A percentile compares a stretch with the other conserved stretches of the same genome.
These are phyloP conservation scores for Mortierella alpina DNA, from an alignment of 192 early-diverging fungal genomes.

Conservation along the genomic window DNA sequence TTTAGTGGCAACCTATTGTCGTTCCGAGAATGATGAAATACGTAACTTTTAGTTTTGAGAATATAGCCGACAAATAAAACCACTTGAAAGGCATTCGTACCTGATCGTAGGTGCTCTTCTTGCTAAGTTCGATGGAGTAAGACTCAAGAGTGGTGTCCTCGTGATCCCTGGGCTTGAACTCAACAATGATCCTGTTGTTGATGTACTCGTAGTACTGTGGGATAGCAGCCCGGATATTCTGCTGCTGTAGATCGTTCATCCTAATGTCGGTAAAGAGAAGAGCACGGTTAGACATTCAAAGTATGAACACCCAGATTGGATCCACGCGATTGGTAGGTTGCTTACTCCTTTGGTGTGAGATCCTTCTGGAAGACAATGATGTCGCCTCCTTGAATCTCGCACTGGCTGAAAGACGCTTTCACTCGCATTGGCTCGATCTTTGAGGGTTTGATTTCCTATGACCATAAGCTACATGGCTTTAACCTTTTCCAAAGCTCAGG, in stretches of 20 bases:
- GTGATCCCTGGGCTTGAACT: slow-evolving; percentile 72
- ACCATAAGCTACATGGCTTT: background rate
- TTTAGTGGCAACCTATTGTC: no score
- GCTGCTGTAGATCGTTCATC: slow-evolving; percentile 47
- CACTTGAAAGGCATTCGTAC: no score
- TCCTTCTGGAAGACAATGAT: slow-evolving; percentile 87
- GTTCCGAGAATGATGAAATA: no score
- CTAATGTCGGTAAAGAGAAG: no score
- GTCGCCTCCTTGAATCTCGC: slow-evolving; percentile 95
- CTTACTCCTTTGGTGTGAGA: slow-evolving; percentile 61
- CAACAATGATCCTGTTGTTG: slow-evolving; percentile 72
- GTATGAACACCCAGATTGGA: no score
- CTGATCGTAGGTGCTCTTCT: slow-evolving; percentile 74
- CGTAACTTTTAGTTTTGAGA: no score
- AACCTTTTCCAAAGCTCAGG: no score
- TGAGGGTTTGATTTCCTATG: slow-evolving; percentile 90
- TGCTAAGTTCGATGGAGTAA: slow-evolving; percentile 66
- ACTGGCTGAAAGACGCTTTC: slow-evolving; percentile 69
- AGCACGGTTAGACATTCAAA: slow-evolving; percentile 12
- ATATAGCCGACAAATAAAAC: no score
- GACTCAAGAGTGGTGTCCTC: slow-evolving; percentile 54
- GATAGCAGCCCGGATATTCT: slow-evolving; percentile 59
- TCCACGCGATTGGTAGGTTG: no score
- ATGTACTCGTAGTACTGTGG: slow-evolving; percentile 84
- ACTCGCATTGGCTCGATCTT: slow-evolving; percentile 87